Evolutionary conservation across 1,284 basidiomycete genomes (phyloP), one percentile per base, ranked within the genome.

Genomic region (Porodaedalea pini): DNA sequence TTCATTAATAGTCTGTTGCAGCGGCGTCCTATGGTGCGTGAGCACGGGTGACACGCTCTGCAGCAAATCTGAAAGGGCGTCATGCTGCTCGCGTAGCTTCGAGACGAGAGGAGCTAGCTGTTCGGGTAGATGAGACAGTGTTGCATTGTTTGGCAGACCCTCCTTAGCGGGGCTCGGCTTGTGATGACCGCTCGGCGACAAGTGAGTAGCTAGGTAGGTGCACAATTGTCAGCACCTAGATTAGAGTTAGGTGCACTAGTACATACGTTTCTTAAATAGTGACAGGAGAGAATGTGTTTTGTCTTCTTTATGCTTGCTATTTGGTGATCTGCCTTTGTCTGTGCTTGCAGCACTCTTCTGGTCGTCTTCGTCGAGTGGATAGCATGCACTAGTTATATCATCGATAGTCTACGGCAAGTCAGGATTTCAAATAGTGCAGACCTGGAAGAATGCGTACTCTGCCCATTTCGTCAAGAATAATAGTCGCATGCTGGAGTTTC

Each of bases 261-360:
- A 44, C 54, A 27, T 15, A 60, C 58, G 31, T 49, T 56, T 60
- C 48, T 60, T 60, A 41, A 60, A 60, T 31, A 56, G 52, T 41
- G 58, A 60, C 6, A 60, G 43, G 19, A 56, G 56, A 3, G 49
- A 47, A 39, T 48, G 41, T 13, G 48, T 19, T 40, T 56, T 50
- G 10, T 56, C 47, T 31, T 60, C 58, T 25, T 49, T 51, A 44
- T 40, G 19, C 36, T 53, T 60, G 48, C 36, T 32, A 21, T 51
- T 56, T 21, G 31, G 27, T 37, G 27, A 7, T 27, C 34, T 21
- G 21, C n/a, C 21, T 31, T 54, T 58, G 29, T 51, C 49, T 36
- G 31, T 37, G 15, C 56, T 47, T 21, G 8, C 19, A 5, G n/a
- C 21, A 32, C 58, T 59, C 23, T 15, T 44, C 29, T 41, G 51